phyloP scores from a whole-genome alignment of 108 stramenopile genomes.

The Nitzschia sp. region DNA sequence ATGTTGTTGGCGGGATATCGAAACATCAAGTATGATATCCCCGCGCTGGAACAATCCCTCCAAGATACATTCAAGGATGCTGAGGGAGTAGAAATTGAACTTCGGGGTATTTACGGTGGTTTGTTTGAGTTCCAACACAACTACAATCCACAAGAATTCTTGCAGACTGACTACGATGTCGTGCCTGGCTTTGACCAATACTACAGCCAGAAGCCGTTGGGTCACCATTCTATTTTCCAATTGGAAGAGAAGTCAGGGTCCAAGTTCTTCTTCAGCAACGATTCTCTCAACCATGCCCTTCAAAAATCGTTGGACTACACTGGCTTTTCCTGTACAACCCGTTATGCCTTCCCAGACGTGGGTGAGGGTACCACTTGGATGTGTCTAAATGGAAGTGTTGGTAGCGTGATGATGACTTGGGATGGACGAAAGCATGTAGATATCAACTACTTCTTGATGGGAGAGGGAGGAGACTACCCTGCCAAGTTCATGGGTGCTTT shows the following conservation, averaged over 20 bases:
- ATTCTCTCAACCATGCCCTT: conserved; percentile 10
- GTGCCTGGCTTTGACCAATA: conserved; percentile 52
- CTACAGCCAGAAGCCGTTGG: conserved; percentile 61
- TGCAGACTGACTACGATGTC: conserved; percentile 23
- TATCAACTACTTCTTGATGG: conserved; percentile 39
- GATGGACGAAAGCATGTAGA: conserved; percentile 48
- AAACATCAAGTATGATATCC: not conserved
- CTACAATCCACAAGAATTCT: conserved; percentile 14
- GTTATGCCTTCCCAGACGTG: conserved; percentile 8
- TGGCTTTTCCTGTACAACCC: not conserved
- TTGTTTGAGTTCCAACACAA: conserved; percentile 22
- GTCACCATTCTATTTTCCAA: conserved; percentile 63
- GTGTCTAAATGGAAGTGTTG: conserved; percentile 14
- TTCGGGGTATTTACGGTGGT: conserved; percentile 25
- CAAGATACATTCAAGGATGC: conserved; percentile 3
- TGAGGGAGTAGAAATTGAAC: conserved; percentile 6
- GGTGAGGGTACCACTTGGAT: conserved; percentile 18
- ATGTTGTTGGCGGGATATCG: conserved; percentile 13
- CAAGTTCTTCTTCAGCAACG: not conserved
- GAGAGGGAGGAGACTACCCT: conserved; percentile 5
- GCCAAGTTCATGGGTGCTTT: conserved; percentile 9
- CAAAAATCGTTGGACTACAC: conserved; percentile 12
- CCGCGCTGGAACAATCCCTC: conserved; percentile 11
- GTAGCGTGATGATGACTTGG: conserved; percentile 30
- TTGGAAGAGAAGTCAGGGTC: conserved; percentile 17